Evolutionary conservation across 148 eudicot species (phyloP).

Genomic region (Nepenthes mirabilis): DNA sequence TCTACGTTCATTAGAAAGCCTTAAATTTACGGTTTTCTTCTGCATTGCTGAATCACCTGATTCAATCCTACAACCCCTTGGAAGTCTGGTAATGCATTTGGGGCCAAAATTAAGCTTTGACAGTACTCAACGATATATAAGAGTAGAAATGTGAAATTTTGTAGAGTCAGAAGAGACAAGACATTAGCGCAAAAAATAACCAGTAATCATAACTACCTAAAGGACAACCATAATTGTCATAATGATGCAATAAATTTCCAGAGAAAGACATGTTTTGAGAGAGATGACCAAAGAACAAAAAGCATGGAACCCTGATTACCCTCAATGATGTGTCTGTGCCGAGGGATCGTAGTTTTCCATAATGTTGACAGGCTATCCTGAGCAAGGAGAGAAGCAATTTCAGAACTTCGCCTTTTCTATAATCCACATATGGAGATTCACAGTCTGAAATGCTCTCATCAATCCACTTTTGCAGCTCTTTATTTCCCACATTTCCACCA

Average conservation of each 20-base stretch:
- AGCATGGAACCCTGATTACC: slow-evolving; percentile 26
- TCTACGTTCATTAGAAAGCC: no score
- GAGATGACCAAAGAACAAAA: not conserved
- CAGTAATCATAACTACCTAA: no score
- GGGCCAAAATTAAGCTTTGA: no score
- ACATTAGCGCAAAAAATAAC: not conserved
- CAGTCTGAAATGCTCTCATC: slow-evolving; percentile 65
- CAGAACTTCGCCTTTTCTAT: slow-evolving; percentile 41
- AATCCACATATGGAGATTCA: slow-evolving; percentile 25
- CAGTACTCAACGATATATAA: no score
- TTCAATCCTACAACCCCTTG: no score
- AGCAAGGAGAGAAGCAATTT: slow-evolving; percentile 79
- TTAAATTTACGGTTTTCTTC: no score
- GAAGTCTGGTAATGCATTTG: no score
- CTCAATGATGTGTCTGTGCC: slow-evolving; percentile 48
- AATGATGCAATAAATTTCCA: not conserved
- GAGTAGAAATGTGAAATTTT: no score
- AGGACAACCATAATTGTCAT: no score
- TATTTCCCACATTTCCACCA: slow-evolving; percentile 70
- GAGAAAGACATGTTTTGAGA: not conserved
- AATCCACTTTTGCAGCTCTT: slow-evolving; percentile 84
- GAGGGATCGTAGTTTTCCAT: slow-evolving; percentile 88
- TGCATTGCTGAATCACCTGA: no score
- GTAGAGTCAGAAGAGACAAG: not conserved
- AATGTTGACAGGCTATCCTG: slow-evolving; percentile 80